phyloP scores from a whole-genome alignment of 306 rosid species.

The Lathyrus oleraceus region DNA sequence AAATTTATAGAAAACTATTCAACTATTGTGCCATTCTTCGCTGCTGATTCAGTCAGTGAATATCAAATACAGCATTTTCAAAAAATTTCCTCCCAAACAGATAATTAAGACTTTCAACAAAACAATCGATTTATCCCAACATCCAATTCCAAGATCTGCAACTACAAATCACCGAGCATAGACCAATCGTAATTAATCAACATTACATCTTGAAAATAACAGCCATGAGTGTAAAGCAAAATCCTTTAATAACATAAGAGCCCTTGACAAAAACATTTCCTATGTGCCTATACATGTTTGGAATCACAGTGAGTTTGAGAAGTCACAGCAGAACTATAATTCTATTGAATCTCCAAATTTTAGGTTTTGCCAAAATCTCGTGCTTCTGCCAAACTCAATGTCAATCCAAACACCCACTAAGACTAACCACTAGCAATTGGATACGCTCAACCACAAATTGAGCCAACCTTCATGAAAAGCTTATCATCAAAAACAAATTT shows the following conservation, averaged over 20 bases:
- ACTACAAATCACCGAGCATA: not conserved
- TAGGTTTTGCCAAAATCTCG: not conserved
- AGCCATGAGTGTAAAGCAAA: not conserved
- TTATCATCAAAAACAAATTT: not conserved
- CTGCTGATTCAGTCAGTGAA: not conserved
- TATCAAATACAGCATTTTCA: conserved; percentile 1
- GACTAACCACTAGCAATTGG: not conserved
- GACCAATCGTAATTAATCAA: not conserved
- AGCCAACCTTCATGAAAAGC: conserved; percentile 4
- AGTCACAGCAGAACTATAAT: not conserved
- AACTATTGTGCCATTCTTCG: too few species aligned
- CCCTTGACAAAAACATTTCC: not conserved
- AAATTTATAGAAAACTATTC: too few species aligned
- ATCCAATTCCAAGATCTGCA: conserved; percentile 21
- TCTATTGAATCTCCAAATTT: not conserved
- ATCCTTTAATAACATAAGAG: conserved; percentile 14
- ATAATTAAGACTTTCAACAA: conserved; percentile 3
- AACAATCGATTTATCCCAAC: not conserved
- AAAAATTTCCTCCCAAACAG: not conserved
- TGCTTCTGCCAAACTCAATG: not conserved
- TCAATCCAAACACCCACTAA: not conserved
- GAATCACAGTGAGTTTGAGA: not conserved
- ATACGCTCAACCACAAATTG: not conserved
- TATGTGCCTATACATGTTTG: not conserved
- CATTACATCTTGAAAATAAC: not conserved